Conservation (phyloP, 495 filamentous ascomycete species). For the Neurospora pannonica region DNA sequence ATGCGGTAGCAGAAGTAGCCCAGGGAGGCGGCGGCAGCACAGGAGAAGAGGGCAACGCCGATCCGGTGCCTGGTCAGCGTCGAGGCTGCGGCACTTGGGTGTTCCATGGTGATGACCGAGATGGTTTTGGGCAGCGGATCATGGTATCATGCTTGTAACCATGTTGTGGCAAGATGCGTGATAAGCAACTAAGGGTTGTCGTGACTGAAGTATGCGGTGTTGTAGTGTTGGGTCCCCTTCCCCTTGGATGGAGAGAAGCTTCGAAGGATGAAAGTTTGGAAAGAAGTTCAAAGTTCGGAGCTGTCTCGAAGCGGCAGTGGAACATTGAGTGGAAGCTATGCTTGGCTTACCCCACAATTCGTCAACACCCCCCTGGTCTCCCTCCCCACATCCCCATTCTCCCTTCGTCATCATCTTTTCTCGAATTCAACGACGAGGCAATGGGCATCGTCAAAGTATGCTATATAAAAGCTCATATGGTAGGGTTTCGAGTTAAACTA, state of each 20-base stretch:
- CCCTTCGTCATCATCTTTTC: not conserved
- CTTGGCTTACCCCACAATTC: not conserved
- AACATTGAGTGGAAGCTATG: not conserved
- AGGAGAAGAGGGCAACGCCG: conserved; percentile 27
- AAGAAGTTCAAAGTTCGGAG: not conserved
- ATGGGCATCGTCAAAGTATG: not conserved
- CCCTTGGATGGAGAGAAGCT: not conserved
- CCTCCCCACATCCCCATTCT: not conserved
- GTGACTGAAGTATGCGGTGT: not conserved
- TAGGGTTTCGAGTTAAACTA: not conserved
- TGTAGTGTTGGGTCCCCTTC: not conserved
- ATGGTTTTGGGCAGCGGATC: not conserved
- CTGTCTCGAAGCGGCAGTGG: not conserved
- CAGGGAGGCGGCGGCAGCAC: conserved; percentile 25
- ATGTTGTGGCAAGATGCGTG: not conserved
- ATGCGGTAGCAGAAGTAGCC: conserved; percentile 31
- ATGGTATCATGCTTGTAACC: conserved; percentile 11
- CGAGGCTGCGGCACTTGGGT: conserved; percentile 29
- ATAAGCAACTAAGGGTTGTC: not conserved
- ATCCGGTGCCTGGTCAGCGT: conserved; percentile 34
- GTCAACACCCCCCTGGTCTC: not conserved
- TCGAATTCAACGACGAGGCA: not conserved
- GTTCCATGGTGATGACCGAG: conserved; percentile 21
- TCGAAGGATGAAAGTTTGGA: not conserved
- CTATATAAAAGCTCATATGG: not conserved